Conservation (phyloP, 768 basidiomycete genomes). For the Mrakia gelida region DNA sequence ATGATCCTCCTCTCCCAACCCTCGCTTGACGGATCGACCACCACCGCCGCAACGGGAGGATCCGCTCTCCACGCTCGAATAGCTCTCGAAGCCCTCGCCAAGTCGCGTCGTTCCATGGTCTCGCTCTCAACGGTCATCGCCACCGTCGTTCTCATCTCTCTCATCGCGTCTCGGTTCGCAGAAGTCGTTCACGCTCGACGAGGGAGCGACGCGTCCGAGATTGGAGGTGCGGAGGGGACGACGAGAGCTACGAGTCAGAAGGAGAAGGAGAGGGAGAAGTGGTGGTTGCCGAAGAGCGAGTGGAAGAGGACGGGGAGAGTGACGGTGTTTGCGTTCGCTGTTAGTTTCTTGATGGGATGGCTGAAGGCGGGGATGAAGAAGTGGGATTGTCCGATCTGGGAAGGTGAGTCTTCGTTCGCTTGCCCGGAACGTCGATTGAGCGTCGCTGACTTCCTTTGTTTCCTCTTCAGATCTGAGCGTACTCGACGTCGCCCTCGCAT, state of each 20-base stretch:
- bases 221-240: constrained; percentile 7
- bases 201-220: constrained; percentile 45
- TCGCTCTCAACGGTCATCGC: constrained; percentile 77
- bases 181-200: constrained; percentile 51
- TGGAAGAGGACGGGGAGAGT: constrained; percentile 32
- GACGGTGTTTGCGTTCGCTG: constrained; percentile 42
- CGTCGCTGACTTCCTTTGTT: neutral
- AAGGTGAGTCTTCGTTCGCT: constrained; percentile 39
- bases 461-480: constrained; percentile 61
- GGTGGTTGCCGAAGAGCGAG: constrained; percentile 31
- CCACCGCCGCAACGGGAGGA: constrained; percentile 46
- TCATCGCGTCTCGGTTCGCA: constrained; percentile 69
- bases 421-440: neutral
- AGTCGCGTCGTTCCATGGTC: constrained; percentile 70
- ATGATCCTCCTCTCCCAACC: constrained; percentile 50
- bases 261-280: constrained; percentile 30
- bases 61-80: constrained; percentile 32
- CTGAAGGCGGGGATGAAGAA: constrained; percentile 40
- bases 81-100: constrained; percentile 46
- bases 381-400: constrained; percentile 40
- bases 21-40: constrained; percentile 51
- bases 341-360: constrained; percentile 39
- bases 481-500: constrained; percentile 66
- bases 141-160: constrained; percentile 70
- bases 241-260: constrained; percentile 54